Conservation (phyloP, 352 stramenopile species). For the Phytophthora hybrid region DNA sequence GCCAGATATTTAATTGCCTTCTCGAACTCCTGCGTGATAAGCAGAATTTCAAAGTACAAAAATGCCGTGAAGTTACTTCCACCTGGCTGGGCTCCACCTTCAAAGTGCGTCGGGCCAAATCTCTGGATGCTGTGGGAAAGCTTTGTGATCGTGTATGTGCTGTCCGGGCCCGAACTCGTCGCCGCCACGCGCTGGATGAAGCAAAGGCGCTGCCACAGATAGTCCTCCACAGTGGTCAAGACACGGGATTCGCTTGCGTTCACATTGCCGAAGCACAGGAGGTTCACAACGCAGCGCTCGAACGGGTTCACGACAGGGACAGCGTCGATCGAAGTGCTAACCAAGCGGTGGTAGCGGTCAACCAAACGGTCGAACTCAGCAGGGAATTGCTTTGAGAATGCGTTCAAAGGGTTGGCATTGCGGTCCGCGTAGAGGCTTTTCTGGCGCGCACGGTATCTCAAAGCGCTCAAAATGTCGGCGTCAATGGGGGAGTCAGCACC, state of each 20-base stretch:
- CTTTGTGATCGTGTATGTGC: slow-evolving; percentile 67
- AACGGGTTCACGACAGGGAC: slow-evolving; percentile 78
- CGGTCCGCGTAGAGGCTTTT: slow-evolving; percentile 55
- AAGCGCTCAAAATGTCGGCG: slow-evolving; percentile 58
- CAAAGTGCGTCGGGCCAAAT: slow-evolving; percentile 79
- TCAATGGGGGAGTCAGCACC: slow-evolving; percentile 59
- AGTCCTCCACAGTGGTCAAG: slow-evolving; percentile 86
- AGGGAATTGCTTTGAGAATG: slow-evolving; percentile 79
- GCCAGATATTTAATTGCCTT: slow-evolving; percentile 84
- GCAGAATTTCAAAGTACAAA: slow-evolving; percentile 84
- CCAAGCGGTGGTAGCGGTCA: slow-evolving; percentile 75
- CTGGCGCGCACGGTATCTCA: slow-evolving; percentile 73
- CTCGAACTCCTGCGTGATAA: slow-evolving; percentile 85
- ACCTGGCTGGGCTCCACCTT: slow-evolving; percentile 48
- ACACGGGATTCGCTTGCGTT: slow-evolving; percentile 82
- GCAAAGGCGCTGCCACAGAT: slow-evolving; percentile 86
- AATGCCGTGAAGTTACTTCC: slow-evolving; percentile 64
- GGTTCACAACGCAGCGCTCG: slow-evolving; percentile 83
- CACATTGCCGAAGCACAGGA: slow-evolving; percentile 81
- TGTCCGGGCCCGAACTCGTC: slow-evolving; percentile 52
- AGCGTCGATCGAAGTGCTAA: slow-evolving; percentile 76
- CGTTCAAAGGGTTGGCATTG: slow-evolving; percentile 45
- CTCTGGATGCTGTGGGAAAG: slow-evolving; percentile 80
- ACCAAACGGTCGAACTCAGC: slow-evolving; percentile 67
- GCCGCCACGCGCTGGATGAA: slow-evolving; percentile 70